Evolutionary conservation across 2,329 filamentous ascomycete genomes (phyloP).

Genomic region (Tolypocladium cylindrosporum): DNA sequence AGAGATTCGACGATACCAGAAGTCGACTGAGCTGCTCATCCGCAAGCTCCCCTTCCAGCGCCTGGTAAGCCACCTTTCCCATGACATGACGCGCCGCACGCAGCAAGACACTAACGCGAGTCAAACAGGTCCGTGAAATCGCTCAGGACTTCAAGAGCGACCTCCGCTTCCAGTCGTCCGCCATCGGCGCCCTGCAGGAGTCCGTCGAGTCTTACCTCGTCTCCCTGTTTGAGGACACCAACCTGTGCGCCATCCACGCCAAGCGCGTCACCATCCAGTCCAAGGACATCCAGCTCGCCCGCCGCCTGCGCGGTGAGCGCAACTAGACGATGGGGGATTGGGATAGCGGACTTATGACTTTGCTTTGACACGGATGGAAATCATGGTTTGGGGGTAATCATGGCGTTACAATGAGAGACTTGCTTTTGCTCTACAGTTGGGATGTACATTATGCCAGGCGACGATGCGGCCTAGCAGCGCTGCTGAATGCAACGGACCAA

Average conservation of each 20-base stretch:
- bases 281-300: constrained; percentile 95
- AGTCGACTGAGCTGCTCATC: constrained; percentile 91
- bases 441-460: constrained; percentile 31
- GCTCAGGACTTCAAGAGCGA: constrained; percentile 93
- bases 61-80: constrained; percentile 46
- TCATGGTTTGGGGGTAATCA: constrained; percentile 32
- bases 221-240: constrained; percentile 96
- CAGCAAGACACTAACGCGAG: constrained; percentile 4
- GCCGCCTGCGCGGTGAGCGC: constrained; percentile 88
- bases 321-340: constrained; percentile 45
- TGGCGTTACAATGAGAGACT: constrained; percentile 32
- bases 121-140: constrained; percentile 72
- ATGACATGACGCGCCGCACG: neutral
- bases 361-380: constrained; percentile 26
- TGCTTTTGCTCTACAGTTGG: constrained; percentile 26
- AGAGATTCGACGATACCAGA: constrained; percentile 98
- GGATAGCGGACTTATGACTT: constrained; percentile 28
- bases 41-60: constrained; percentile 97
- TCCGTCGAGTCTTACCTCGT: constrained; percentile 98
- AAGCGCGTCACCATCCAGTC: constrained; percentile 98
- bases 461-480: constrained; percentile 10
- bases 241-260: constrained; percentile 96
- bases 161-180: constrained; percentile 95
- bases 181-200: constrained; percentile 95
- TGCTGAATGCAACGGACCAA: constrained; percentile 12